Evolutionary conservation across 257 asterid genomes (phyloP).

Genomic region (Solanum bukasovii): DNA sequence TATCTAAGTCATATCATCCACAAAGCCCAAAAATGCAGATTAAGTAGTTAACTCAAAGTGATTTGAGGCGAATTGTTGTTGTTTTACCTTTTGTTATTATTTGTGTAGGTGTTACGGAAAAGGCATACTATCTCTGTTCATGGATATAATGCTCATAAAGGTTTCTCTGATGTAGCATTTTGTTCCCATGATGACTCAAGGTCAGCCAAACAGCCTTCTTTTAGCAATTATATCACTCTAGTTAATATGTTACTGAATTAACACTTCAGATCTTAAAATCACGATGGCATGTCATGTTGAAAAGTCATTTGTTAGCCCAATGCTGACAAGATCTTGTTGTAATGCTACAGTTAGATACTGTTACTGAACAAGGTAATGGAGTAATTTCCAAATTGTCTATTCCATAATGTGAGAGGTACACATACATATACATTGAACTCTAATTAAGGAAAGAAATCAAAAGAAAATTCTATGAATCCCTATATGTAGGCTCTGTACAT

Average conservation of each 20-base stretch:
- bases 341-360: neutral
- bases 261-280: neutral
- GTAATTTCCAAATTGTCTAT: neutral
- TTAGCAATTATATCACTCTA: neutral
- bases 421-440: neutral
- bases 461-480: neutral
- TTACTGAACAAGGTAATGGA: neutral
- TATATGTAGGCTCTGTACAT: neutral
- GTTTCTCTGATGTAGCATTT: conserved; percentile 78
- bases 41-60: neutral
- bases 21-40: neutral
- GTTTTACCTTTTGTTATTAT: conserved; percentile 9
- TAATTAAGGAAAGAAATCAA: neutral
- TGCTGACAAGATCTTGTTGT: neutral
- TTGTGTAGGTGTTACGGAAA: conserved; percentile 57
- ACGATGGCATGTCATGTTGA: neutral
- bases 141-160: conserved; percentile 55
- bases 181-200: conserved; percentile 61
- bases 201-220: conserved; percentile 19
- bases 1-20: neutral
- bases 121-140: conserved; percentile 61
- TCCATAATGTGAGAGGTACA: neutral
- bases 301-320: neutral
- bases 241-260: neutral
- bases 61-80: neutral